Evolutionary conservation across 805 yeast species (phyloP), one percentile per base, ranked within the genome.

Genomic region (Clavispora asparagi): DNA sequence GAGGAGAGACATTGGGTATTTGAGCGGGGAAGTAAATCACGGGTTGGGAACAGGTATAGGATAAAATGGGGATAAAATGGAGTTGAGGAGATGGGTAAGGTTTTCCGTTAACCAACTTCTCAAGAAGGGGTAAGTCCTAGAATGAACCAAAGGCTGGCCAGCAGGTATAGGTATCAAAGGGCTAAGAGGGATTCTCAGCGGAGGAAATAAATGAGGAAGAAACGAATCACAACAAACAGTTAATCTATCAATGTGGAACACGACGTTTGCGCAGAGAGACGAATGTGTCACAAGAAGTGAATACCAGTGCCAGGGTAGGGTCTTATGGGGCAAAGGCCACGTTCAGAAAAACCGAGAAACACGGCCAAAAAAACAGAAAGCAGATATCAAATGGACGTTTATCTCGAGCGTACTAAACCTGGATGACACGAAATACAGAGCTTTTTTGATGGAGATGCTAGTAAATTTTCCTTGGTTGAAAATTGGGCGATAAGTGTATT

Each of bases 1-100:
- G 23, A 70, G 67, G 46, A 70, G 48, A 10, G 72, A 65, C 73
- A 67, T 67, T 19, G 12, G 12, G 29, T 27, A 19, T 19, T 3
- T 19, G 23, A 19, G 23, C 23, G 23, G 23, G 23, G 29, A 27
- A 27, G 9, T 27, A 12, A 5, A 16, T 19, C 23, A 19, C 23
- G 23, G 5, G 23, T 3, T 19, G 23, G 23, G 23, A 19, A 19
- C 23, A 5, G 23, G 23, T 19, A 19, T 19, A 5, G 5, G 23
- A 19, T 33, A 14, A 33, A 33, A 33, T 9, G 38, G 14, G 4
- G 32, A 2, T 30, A 16, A 30, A 5, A 19, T 19, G 23, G 23
- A 19, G 3, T 19, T 19, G 23, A 19, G 23, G 5, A 19, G 23
- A 19, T 19, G 5, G 23, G 5, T 19, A 19, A 5, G 23, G 5